Conservation (phyloP, 305 asterid species). For the Fraxinus platypoda region DNA sequence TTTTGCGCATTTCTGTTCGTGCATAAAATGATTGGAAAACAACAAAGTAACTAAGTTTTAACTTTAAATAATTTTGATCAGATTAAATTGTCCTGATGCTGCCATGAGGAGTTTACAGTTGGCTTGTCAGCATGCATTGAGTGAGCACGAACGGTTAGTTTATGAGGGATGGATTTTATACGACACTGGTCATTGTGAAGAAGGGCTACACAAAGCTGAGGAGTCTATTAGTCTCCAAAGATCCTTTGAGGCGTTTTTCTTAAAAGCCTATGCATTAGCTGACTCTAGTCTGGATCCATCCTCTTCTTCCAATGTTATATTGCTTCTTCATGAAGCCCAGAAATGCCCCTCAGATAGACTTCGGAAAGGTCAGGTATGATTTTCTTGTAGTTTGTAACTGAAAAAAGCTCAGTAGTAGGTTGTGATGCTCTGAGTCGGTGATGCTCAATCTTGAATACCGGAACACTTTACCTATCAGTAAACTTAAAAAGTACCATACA, state of each 20-base stretch:
- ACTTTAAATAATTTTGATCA: conserved; percentile 31
- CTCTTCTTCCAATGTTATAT: conserved; percentile 78
- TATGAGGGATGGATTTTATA: conserved; percentile 98
- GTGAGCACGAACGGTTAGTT: conserved; percentile 86
- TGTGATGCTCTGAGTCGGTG: neutral
- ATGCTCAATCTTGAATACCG: neutral
- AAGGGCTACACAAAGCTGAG: conserved; percentile 91
- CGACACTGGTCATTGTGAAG: conserved; percentile 95
- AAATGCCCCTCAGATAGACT: conserved; percentile 97
- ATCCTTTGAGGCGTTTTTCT: conserved; percentile 96
- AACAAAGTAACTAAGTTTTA: neutral
- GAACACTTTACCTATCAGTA: neutral
- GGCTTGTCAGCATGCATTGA: conserved; percentile 86
- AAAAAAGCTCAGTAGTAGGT: neutral
- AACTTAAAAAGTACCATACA: neutral
- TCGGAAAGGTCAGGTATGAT: conserved; percentile 93
- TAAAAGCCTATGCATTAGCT: conserved; percentile 98
- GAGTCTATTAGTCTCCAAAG: conserved; percentile 84
- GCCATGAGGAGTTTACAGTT: conserved; percentile 95
- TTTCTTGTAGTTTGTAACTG: neutral
- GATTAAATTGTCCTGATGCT: conserved; percentile 93
- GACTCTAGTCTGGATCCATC: conserved; percentile 93
- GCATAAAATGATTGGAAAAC: neutral
- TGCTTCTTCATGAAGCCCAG: conserved; percentile 93
- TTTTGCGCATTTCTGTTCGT: neutral